Evolutionary conservation across 202 grass and related monocot species (phyloP).

Genomic region (Eragrostis tef): DNA sequence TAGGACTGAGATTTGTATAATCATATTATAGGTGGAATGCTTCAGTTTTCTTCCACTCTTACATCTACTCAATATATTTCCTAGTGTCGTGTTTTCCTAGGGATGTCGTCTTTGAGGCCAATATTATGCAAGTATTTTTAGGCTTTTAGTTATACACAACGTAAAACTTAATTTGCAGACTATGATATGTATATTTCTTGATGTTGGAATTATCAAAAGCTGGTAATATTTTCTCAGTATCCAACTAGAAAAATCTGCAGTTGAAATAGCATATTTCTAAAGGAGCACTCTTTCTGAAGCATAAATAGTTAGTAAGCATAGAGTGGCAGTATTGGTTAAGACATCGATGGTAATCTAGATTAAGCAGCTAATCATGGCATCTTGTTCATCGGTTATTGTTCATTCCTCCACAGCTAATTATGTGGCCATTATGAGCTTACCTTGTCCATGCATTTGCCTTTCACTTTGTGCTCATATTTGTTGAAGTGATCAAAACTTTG

Average conservation of each 20-base stretch:
- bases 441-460: not conserved
- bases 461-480: not conserved
- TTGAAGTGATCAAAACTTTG: not conserved
- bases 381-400: not conserved
- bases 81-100: not conserved
- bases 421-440: not conserved
- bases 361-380: not conserved
- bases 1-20: not conserved
- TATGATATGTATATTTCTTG: not conserved
- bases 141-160: not conserved
- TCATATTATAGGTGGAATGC: not conserved
- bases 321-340: not conserved
- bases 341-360: not conserved
- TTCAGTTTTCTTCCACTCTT: not conserved
- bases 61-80: not conserved
- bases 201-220: not conserved
- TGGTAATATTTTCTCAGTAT: not conserved
- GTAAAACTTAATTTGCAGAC: not conserved
- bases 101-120: not conserved
- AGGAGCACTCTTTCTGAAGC: not conserved
- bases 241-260: not conserved
- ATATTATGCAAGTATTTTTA: not conserved
- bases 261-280: conserved; percentile 18
- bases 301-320: not conserved
- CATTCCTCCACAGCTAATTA: conserved; percentile 7